Base-by-base conservation (phyloP, 1,284 basidiomycete species). In the Ustilago sp. region DNA sequence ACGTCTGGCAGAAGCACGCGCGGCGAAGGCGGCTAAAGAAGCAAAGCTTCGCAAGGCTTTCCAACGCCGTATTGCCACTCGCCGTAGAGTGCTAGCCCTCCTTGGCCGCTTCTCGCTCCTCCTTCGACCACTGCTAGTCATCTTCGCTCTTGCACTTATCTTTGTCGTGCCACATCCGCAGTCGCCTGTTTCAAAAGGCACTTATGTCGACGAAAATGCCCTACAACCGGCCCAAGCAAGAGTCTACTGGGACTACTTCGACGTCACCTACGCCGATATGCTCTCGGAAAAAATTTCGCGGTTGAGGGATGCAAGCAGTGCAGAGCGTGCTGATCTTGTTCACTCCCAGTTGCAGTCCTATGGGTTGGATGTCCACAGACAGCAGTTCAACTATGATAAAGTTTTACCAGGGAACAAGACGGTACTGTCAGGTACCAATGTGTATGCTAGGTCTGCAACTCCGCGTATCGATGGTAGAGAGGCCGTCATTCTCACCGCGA, bases 391-490 rank as follows among this genome's bases (percentile, higher is more conserved):
- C 2, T 72, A 63, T 52, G 53, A 51, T 8, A 13, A 12, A 2
- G 12, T 1, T 2, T 23, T 36, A 0, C 17, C 28, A 0, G 48
- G 53, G 5, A 43, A 17, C 9, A 48, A 59, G 11, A 32, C 47
- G 6, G 45, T 32, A 15, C 45, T 56, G 5, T 85, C 83, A 28
- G 94, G 94, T 7, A 89, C 88, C 8, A 97, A 98, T 82, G 90
- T 92, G 7, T 98, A 95, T 81, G 93, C 93, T 11, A 88, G 94
- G 32, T 88, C 94, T 51, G 89, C 90, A 8, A 92, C 95, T 3
- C 94, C 96, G 2, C 90, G 96, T 19, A 90, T 92, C 4, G 91
- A 95, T 34, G 95, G 95, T 1, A 91, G 91, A 2, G 96, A 99
- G 87, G 93, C 94, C 2, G 92, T 76, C 58, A 68, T 80, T 52